Base-by-base conservation (phyloP, 2,329 filamentous ascomycete genomes). In the Chrysosphaeria jannelii region DNA sequence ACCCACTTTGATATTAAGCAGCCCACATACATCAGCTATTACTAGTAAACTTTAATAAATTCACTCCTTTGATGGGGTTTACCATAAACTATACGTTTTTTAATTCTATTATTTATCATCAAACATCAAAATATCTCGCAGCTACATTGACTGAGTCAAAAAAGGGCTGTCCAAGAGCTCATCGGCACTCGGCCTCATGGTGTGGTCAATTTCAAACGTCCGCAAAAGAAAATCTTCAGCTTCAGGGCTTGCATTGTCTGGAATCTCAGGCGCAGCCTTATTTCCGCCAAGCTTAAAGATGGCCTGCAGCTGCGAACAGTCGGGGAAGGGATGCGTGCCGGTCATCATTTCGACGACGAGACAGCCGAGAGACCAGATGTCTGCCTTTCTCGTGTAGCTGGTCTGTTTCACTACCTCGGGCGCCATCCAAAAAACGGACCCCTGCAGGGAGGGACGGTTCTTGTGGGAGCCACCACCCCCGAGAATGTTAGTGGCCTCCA, bases 341-440 rank as follows among this genome's bases (percentile, higher is more conserved):
- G 85, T 93, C 56, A 93, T 90, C 85, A 97, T 97, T 50, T 97
- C 85, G 13, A 97, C 81, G 9, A 97, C 76, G 24, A 97, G 53
- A 42, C 85, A 97, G 16, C 85, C 85, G 13, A 97, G 59, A 21
- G 76, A 90, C 85, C 85, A 97, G 35, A 97, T 97, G 38, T 97
- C 85, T 9, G 85, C 85, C 49, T 93, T 93, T 47, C 81, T 76
- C 5, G 81, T 93, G 47, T 97, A 91, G 5, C 78, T 79, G 3
- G 81, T 93, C 46, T 93, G 85, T 38, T 85, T 85, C 30, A 97
- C 85, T 11, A 97, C 85, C 48, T 97, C 85, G 6, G 85, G 85
- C 1, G 85, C 85, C 85, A 97, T 97, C 85, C 85, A 97, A 49
- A 91, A 97, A 24, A 97, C 85, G 13, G 78, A 91, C 9, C 85